These are phyloP conservation scores for Ustilago loliicola DNA, from an alignment of 1,284 basidiomycete species.

Conservation along the genomic window DNA sequence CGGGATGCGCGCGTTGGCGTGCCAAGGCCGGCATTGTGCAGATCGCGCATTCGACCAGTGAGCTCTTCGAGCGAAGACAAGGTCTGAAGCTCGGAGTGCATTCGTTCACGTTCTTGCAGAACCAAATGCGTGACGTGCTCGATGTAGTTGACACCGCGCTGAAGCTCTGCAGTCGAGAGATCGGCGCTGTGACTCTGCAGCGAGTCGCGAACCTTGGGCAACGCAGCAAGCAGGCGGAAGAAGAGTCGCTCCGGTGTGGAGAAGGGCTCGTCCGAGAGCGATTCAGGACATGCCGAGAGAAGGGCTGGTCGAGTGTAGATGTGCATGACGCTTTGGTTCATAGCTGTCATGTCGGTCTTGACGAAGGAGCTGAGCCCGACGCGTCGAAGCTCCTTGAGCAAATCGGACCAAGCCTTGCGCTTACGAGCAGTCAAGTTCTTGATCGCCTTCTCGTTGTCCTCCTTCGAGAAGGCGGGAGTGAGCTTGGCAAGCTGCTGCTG, in stretches of 20 bases:
- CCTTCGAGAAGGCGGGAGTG: constrained; percentile 62
- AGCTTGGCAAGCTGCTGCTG: constrained; percentile 75
- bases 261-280: constrained; percentile 70
- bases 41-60: constrained; percentile 15
- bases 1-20: constrained; percentile 10
- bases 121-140: constrained; percentile 76
- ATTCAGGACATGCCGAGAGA: constrained; percentile 20
- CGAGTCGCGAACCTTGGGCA: constrained; percentile 79
- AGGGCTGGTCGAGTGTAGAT: constrained; percentile 75
- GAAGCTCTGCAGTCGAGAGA: constrained; percentile 85
- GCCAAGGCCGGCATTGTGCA: constrained; percentile 19
- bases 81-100: constrained; percentile 30
- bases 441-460: constrained; percentile 76
- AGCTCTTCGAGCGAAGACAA: constrained; percentile 32
- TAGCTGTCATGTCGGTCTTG: constrained; percentile 77
- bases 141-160: constrained; percentile 81
- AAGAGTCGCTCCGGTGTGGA: constrained; percentile 78
- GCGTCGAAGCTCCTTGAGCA: constrained; percentile 88
- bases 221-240: constrained; percentile 77
- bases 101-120: constrained; percentile 49
- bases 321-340: constrained; percentile 79
- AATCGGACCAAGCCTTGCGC: constrained; percentile 89
- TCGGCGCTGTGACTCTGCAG: constrained; percentile 83
- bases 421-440: constrained; percentile 85
- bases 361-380: constrained; percentile 76